Evolutionary conservation across 345 rosid species (phyloP).

Genomic region (Acer yangbiense): DNA sequence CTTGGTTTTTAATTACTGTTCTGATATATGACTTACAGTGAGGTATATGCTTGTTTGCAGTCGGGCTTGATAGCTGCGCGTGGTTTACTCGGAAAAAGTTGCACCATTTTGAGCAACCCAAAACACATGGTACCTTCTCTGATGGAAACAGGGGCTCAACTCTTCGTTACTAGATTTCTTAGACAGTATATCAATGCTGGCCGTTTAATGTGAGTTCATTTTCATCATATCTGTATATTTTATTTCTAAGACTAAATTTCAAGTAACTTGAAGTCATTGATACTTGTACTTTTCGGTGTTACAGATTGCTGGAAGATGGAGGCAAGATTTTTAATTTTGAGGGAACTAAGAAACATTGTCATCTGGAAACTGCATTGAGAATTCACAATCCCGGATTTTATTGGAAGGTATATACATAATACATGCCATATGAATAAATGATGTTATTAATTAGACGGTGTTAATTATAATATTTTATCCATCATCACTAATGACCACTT

Average conservation of each 20-base stretch:
- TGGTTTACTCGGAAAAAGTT: conserved; percentile 56
- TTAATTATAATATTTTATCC: no score
- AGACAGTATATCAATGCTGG: conserved; percentile 68
- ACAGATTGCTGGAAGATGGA: conserved; percentile 82
- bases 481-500: conserved; percentile 15
- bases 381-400: conserved; percentile 83
- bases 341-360: conserved; percentile 49
- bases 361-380: conserved; percentile 49
- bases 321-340: conserved; percentile 73
- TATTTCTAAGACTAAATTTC: no score
- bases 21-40: background rate
- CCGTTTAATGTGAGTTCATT: conserved; percentile 58
- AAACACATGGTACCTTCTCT: conserved; percentile 79
- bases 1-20: no score
- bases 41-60: conserved; percentile 34
- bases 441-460: no score
- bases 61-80: conserved; percentile 76
- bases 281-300: no score
- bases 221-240: no score
- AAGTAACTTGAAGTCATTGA: no score
- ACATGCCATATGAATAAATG: no score
- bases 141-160: conserved; percentile 68
- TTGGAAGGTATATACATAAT: conserved; percentile 69
- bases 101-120: conserved; percentile 51
- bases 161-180: conserved; percentile 76